Percentiles rank a stretch among this genome's conserved stretches.
Evolutionary conservation across 805 yeast species (phyloP).

Genomic region (Candida koratica): DNA sequence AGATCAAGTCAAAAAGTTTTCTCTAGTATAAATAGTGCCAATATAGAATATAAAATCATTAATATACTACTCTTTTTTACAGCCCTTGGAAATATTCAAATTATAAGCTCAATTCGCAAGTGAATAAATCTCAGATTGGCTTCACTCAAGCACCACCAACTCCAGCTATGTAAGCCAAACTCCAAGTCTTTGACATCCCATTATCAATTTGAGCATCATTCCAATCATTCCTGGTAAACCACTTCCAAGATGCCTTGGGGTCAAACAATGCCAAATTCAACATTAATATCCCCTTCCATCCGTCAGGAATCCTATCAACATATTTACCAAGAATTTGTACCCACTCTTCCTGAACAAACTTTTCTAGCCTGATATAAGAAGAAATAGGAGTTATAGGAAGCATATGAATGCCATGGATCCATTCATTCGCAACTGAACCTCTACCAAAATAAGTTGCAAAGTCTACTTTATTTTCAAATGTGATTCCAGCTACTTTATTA

Average conservation of each 20-base stretch:
- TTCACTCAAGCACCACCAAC: conserved; percentile 24
- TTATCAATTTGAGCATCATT: conserved; percentile 58
- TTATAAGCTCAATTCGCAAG: not conserved
- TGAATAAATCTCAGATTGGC: not conserved
- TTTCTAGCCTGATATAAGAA: conserved; percentile 51
- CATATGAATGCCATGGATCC: conserved; percentile 77
- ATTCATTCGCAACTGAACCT: conserved; percentile 52
- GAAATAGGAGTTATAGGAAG: conserved; percentile 69
- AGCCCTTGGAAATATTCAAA: too few relatives aligned
- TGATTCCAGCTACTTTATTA: conserved; percentile 69
- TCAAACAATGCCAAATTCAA: conserved; percentile 72
- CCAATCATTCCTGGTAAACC: conserved; percentile 51
- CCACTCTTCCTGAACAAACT: conserved; percentile 65
- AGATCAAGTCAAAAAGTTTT: too few relatives aligned
- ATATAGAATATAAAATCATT: too few relatives aligned
- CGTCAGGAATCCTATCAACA: conserved; percentile 50
- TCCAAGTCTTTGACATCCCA: conserved; percentile 88
- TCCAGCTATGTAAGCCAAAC: conserved; percentile 69
- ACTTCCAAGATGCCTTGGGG: conserved; percentile 46
- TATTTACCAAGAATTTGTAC: conserved; percentile 43
- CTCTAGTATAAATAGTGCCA: too few relatives aligned
- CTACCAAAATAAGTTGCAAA: conserved; percentile 74
- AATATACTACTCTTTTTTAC: too few relatives aligned
- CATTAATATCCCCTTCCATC: conserved; percentile 72
- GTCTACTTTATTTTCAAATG: conserved; percentile 69